Base-by-base conservation (phyloP, 768 basidiomycete genomes). In the Termitomyces sp. region DNA sequence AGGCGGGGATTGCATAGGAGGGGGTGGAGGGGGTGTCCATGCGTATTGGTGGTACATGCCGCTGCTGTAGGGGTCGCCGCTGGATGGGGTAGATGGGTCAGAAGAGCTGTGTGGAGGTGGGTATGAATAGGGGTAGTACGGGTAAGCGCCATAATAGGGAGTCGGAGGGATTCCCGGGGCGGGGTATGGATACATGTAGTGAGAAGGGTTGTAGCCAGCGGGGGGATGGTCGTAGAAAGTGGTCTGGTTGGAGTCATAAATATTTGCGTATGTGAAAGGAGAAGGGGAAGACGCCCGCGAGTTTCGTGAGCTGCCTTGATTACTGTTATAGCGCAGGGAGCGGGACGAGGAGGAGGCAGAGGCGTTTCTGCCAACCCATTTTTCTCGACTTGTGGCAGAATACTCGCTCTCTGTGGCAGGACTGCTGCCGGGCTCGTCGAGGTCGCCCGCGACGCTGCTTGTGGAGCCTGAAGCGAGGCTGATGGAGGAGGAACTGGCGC, bases 331-430 rank as follows among this genome's bases (percentile, higher is more conserved):
- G 43, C 85, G 82, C 30, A 85, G 68, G 28, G 86, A 84, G 58
- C 85, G 80, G 8, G 82, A 81, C 4, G 85, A 83, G 0, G 85
- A 85, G 18, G 81, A 77, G 36, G 80, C 77, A 16, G 81, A 82
- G 2, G 70, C 71, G 61, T 72, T 73, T 53, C 72, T 72, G 24
- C 74, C 73, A 16, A 74, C 82, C 65, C 77, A 82, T 67, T 79
- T 83, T 61, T 88, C 85, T 43, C 82, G 78, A 3, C 76, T 72
- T 40, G 77, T 74, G 18, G 68, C 75, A 9, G 90, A 90, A 82
- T 87, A 90, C 70, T 92, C 90, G 69, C 88, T 90, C 71, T 92
- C 90, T 18, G 88, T 90, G 6, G 87, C 80, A 35, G 86, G 87
- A 7, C 86, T 88, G 65, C 86, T 86, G 26, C 75, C 78, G 16